These are phyloP conservation scores for Solanum sitiens DNA, from an alignment of 257 asterid species.

Conservation along the genomic window DNA sequence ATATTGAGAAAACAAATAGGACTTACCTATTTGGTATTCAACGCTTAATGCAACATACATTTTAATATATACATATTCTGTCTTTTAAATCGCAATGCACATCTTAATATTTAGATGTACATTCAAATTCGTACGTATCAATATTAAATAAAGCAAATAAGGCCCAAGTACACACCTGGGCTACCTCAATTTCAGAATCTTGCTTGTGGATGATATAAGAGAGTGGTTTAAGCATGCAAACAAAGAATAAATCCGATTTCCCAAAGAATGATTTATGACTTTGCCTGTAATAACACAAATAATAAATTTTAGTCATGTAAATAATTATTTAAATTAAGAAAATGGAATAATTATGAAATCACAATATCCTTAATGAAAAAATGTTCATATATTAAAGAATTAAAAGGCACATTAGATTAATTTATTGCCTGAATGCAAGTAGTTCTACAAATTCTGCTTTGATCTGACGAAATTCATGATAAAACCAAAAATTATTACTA, in stretches of 20 bases:
- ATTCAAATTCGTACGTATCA: too few species aligned
- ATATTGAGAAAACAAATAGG: too few species aligned
- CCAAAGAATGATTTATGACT: constrained; percentile 69
- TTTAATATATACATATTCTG: too few species aligned
- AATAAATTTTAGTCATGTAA: background rate
- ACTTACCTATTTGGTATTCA: too few species aligned
- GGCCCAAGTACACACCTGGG: constrained; percentile 38
- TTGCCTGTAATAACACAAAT: background rate
- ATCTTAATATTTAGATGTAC: too few species aligned
- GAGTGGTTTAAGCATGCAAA: constrained; percentile 84
- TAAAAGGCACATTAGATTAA: background rate
- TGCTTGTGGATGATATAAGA: constrained; percentile 56
- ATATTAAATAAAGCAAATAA: too few species aligned
- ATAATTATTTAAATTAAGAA: background rate
- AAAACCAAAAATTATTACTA: background rate
- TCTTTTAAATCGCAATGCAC: too few species aligned
- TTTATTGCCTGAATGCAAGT: constrained; percentile 63
- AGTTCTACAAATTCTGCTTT: constrained; percentile 62
- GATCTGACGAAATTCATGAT: constrained; percentile 33
- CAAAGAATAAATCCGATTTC: constrained; percentile 77
- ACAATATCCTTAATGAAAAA: background rate
- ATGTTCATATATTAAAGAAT: background rate
- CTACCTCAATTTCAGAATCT: constrained; percentile 81
- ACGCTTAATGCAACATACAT: too few species aligned
- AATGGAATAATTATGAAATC: background rate